A percentile compares a stretch with the other conserved stretches of the same genome.
phyloP scores from a whole-genome alignment of 2,329 filamentous ascomycete species.

The Colletotrichum lindemuthianum region DNA sequence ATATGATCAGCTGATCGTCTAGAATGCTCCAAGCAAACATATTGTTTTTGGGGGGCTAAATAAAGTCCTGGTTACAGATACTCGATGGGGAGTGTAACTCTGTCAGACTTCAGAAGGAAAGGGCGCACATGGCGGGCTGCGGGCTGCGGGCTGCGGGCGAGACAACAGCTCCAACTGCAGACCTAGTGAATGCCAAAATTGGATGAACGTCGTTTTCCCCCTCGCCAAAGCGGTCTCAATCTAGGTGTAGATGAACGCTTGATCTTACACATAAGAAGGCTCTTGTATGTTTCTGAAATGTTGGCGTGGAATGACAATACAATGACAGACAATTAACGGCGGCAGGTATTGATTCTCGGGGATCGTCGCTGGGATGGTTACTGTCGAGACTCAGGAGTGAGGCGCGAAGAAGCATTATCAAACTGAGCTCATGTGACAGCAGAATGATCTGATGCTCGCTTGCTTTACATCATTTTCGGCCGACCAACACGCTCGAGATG shows the following conservation, averaged over 20 bases:
- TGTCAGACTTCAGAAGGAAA: slow-evolving; percentile 27
- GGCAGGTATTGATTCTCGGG: slow-evolving; percentile 18
- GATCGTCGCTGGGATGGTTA: slow-evolving; percentile 18
- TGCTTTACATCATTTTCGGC: slow-evolving; percentile 7
- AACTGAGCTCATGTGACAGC: neutral
- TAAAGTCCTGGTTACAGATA: slow-evolving; percentile 26
- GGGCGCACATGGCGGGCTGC: slow-evolving; percentile 14
- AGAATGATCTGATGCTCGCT: slow-evolving; percentile 1
- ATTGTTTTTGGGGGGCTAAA: neutral
- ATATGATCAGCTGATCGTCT: neutral
- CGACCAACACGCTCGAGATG: neutral
- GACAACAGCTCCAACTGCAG: slow-evolving; percentile 18
- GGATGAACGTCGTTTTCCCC: neutral
- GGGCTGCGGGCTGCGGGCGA: slow-evolving; percentile 19
- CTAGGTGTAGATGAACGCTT: too few relatives aligned
- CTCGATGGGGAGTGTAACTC: slow-evolving; percentile 22
- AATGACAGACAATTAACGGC: neutral
- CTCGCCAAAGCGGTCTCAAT: neutral
- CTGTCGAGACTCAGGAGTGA: slow-evolving; percentile 1
- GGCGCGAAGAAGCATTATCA: neutral
- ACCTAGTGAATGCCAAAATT: slow-evolving; percentile 4
- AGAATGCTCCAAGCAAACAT: neutral
- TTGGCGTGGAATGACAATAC: neutral
- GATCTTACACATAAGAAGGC: neutral
- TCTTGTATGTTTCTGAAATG: neutral